Base-by-base conservation (phyloP, 2,329 filamentous ascomycete species). In the Sodiomyces alkalinus region DNA sequence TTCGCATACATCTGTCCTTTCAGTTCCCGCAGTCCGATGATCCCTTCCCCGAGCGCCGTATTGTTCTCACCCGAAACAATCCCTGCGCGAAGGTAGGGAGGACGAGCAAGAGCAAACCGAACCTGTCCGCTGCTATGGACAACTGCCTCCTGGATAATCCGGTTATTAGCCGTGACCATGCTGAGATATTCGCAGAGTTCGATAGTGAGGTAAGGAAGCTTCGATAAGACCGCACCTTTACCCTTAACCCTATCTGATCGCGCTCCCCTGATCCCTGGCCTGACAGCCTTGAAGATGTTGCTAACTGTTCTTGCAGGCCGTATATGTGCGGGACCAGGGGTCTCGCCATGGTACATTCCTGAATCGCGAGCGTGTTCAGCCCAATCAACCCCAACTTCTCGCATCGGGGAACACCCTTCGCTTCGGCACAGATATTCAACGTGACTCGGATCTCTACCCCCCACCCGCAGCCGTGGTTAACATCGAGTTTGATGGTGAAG, bases 61-160 rank as follows among this genome's bases (percentile, higher is more conserved):
- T 48, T 7, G 28, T 48, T 10, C 40, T 61, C 2, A 49, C 46
- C 7, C 44, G 42, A 12, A 40, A 44, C 8, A 45, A 38, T 6
- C 38, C 44, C 3, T 36, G 34, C 3, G 32, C 54, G 13, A 31
- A 43, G 9, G 53, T 66, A 33, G 62, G 62, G 20, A 49, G 61
- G 16, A 56, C 57, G 19, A 63, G 58, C 37, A 60, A 54, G 41
- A 42, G 54, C 32, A 46, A 52, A 39, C 13, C 37, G 27, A 29
- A 26, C 3, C 41, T 52, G 7, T 39, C 38, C 45, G 58, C 39
- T 44, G 51, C 34, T 20, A 36, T 40, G 5, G 48, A 64, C 38
- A 83, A 82, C 47, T 69, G 61, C 11, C 80, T 62, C 61, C 77
- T 81, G 33, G 68, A 80, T 38, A 77, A 69, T 32, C 69, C 76